Conservation (phyloP, 2,329 filamentous ascomycete genomes). For the Diaporthe sp. region DNA sequence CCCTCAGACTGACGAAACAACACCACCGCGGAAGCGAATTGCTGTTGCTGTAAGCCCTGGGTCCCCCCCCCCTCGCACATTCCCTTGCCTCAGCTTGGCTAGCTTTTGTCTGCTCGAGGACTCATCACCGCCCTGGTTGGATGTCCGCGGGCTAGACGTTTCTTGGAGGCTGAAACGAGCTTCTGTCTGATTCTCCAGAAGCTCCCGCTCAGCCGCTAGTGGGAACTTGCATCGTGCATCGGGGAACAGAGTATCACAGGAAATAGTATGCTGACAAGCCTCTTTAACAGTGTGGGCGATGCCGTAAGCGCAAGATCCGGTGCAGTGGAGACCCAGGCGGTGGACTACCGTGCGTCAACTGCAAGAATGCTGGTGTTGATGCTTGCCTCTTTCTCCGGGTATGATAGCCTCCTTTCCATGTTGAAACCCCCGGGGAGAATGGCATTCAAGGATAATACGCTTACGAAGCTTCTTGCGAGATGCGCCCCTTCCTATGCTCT, state of each 20-base stretch:
- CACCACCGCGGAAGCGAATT: conserved; percentile 69
- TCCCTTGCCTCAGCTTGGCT: background rate
- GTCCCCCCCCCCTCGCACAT: too few relatives aligned
- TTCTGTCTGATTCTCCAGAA: background rate
- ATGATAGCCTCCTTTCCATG: conserved; percentile 44
- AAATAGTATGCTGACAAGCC: conserved; percentile 24
- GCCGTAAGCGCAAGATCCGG: conserved; percentile 93
- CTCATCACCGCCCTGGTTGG: too few relatives aligned
- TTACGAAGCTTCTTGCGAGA: background rate
- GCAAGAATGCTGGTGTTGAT: conserved; percentile 79
- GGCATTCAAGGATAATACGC: background rate
- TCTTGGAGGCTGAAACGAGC: background rate
- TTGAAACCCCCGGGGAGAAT: background rate
- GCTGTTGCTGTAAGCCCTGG: conserved; percentile 68
- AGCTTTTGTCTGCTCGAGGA: background rate
- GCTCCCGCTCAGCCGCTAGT: conserved; percentile 1
- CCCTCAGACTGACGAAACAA: conserved; percentile 56
- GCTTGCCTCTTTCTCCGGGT: conserved; percentile 88
- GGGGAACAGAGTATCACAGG: conserved; percentile 17
- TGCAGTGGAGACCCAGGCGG: conserved; percentile 89
- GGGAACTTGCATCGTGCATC: conserved; percentile 4
- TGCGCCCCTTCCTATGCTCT: background rate
- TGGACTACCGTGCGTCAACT: conserved; percentile 86
- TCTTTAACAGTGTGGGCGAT: conserved; percentile 81
- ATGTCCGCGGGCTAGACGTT: background rate